Evolutionary conservation across 805 yeast species (phyloP).

Genomic region (Clavispora phyllophila): DNA sequence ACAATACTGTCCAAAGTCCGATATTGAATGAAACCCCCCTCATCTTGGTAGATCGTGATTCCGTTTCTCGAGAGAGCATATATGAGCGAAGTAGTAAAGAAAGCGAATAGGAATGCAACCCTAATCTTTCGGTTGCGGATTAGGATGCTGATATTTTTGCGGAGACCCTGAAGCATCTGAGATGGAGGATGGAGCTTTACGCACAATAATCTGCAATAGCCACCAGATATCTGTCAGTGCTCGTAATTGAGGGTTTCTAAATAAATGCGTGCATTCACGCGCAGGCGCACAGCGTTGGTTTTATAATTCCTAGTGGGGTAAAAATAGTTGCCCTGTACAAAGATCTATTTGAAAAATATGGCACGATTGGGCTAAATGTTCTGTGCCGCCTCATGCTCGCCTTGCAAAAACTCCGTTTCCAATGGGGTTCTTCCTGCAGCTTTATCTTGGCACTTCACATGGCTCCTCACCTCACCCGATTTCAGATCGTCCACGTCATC

Average conservation of each 20-base stretch:
- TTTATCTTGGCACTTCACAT: not conserved
- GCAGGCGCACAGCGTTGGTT: not conserved
- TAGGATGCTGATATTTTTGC: not conserved
- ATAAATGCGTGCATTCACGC: not conserved
- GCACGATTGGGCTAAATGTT: not conserved
- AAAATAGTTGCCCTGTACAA: not conserved
- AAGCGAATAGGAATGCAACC: slow-evolving; percentile 6
- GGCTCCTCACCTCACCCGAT: not conserved
- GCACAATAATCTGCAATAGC: not conserved
- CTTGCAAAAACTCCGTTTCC: not conserved
- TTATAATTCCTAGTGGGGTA: not conserved
- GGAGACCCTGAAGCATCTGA: not conserved
- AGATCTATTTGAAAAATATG: not conserved
- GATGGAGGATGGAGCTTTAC: not conserved
- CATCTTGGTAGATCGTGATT: slow-evolving; percentile 3
- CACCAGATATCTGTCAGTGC: not conserved
- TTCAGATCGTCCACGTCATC: not conserved
- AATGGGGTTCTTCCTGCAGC: not conserved
- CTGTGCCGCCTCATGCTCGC: not conserved
- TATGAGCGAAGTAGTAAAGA: slow-evolving; percentile 4
- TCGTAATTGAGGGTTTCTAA: not conserved
- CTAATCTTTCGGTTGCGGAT: slow-evolving; percentile 11
- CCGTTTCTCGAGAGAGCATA: slow-evolving; percentile 7
- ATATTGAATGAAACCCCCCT: not conserved
- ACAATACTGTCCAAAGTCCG: not conserved